Percentiles rank a stretch among this genome's conserved stretches.
Evolutionary conservation across 2,329 filamentous ascomycete species (phyloP).

Genomic region (Penicillium expansum): DNA sequence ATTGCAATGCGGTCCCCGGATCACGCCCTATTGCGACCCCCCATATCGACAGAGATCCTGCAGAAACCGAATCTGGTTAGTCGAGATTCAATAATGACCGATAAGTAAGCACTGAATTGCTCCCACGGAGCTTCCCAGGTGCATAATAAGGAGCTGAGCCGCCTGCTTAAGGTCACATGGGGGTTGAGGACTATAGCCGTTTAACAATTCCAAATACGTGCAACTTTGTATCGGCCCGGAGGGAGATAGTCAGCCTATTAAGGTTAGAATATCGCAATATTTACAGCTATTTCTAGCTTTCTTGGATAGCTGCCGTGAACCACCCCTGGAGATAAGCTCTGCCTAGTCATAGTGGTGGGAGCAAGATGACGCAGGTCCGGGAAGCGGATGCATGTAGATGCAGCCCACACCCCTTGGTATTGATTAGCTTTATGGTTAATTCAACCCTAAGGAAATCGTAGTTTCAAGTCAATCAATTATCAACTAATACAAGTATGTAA

Average conservation of each 20-base stretch:
- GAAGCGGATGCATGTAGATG: background rate
- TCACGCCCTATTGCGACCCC: background rate
- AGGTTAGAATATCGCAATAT: background rate
- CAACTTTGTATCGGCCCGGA: background rate
- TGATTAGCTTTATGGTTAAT: background rate
- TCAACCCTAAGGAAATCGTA: background rate
- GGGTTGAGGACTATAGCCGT: background rate
- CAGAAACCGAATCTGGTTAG: background rate
- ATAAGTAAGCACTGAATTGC: background rate
- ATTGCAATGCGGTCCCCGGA: too few relatives aligned
- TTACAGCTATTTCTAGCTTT: background rate
- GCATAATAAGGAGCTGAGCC: background rate
- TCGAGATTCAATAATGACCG: background rate
- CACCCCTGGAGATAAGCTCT: background rate
- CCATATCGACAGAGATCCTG: background rate
- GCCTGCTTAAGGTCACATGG: background rate
- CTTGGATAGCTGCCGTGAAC: background rate
- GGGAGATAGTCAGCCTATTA: background rate
- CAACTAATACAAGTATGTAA: too few relatives aligned
- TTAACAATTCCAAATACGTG: constrained; percentile 5
- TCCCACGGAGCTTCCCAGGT: too few relatives aligned
- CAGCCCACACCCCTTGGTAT: background rate
- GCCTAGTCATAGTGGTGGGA: background rate
- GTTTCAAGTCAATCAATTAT: background rate
- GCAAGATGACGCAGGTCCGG: background rate